Evolutionary conservation across 257 asterid species (phyloP), one percentile per base, ranked within the genome.

Genomic region (Solanum sitiens): DNA sequence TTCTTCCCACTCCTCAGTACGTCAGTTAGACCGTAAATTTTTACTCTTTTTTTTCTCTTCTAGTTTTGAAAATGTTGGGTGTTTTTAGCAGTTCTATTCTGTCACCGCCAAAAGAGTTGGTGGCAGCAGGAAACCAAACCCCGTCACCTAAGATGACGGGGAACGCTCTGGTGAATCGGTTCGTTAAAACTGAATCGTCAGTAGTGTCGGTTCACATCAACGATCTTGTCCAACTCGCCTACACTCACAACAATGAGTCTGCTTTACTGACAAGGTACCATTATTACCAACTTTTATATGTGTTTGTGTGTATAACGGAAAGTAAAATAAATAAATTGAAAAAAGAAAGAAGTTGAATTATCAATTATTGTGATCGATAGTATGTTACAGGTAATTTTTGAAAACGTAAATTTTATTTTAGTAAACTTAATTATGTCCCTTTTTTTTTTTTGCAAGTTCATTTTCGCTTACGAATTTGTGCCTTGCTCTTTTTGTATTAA

Each of bases 41-140:
- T 40, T 39, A 15, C 20, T 32, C 3, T 32, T 32, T 35, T 35
- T 71, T 33, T 18, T 18, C 3, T 20, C 8, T 33, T 23, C 32
- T 75, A n/a, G 83, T 75, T 75, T 40, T 3, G 50, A 32, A 83
- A 87, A 96, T 96, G 99, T 91, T 96, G 91, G 98, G 98, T 88
- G 95, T 97, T 6, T 97, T 97, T 87, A 97, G 98, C 95, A 91
- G 94, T 87, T 90, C 96, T 25, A 89, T 97, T 59, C 90, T 97
- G 89, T 87, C 99, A 44, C 98, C 98, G 74, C 99, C 99, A 87
- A 96, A 94, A 13, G 99, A 97, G 96, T 94, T 97, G 91, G 99
- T 97, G 91, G 97, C 97, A 0, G 99, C 99, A 5, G 99, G 99
- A 11, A 93, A 97, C 94, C 91, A 98, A 83, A 94, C 99, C 70